Conservation (phyloP, 768 basidiomycete species). For the Boletales sp. region DNA sequence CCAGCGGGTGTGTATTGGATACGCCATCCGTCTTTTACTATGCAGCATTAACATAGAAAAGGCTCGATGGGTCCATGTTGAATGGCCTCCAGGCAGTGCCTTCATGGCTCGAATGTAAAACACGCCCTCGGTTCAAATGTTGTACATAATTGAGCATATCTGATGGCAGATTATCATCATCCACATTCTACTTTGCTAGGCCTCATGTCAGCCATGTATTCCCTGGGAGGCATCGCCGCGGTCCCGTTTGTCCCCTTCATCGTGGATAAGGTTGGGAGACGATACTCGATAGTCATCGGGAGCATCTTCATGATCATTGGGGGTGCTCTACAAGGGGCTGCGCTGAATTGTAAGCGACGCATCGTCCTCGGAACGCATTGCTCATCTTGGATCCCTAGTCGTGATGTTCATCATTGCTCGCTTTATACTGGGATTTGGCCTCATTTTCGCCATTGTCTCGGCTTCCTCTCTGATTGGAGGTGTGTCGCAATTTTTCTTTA, state of each 20-base stretch:
- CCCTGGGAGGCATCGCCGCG: background rate
- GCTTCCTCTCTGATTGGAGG: background rate
- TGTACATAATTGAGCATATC: background rate
- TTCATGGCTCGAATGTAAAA: slow-evolving; percentile 52
- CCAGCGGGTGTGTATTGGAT: no score
- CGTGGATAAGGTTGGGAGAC: background rate
- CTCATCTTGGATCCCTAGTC: background rate
- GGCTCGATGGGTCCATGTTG: slow-evolving; percentile 47
- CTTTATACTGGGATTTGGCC: background rate
- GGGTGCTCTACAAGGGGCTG: background rate
- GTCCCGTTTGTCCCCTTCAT: background rate
- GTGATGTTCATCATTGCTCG: background rate
- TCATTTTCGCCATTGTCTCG: background rate
- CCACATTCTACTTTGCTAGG: slow-evolving; percentile 43
- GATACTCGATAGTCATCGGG: background rate
- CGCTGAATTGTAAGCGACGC: no score
- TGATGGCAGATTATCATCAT: slow-evolving; percentile 43
- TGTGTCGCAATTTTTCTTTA: background rate
- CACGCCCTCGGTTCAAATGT: background rate
- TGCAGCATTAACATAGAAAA: no score
- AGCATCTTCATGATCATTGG: background rate
- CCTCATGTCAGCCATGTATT: background rate
- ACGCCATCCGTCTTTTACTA: no score
- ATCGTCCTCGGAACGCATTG: background rate
- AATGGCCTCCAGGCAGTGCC: slow-evolving; percentile 59